These are phyloP conservation scores for Cyclocybe aegerita DNA, from an alignment of 768 basidiomycete genomes.

Conservation along the genomic window DNA sequence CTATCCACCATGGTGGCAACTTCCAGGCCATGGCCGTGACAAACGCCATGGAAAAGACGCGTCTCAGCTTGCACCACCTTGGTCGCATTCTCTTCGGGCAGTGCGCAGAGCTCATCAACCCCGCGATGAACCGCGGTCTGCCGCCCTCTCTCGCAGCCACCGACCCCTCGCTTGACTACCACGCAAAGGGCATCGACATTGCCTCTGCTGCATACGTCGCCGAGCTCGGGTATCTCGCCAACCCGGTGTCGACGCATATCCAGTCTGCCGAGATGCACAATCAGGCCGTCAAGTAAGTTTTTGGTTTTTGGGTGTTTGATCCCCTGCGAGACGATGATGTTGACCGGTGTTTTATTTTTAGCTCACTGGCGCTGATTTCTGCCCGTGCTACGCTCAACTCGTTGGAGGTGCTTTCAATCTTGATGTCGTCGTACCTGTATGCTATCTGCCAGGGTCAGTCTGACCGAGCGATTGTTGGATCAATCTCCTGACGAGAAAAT, in stretches of 20 bases:
- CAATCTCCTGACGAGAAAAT: neutral
- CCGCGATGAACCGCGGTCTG: slow-evolving; percentile 77
- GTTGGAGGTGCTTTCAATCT: slow-evolving; percentile 73
- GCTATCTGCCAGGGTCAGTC: slow-evolving; percentile 59
- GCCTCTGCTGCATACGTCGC: slow-evolving; percentile 78
- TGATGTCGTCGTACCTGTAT: slow-evolving; percentile 77
- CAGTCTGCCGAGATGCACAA: slow-evolving; percentile 93
- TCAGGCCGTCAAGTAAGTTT: slow-evolving; percentile 81
- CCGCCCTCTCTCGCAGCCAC: slow-evolving; percentile 79
- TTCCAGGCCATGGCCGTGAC: slow-evolving; percentile 89
- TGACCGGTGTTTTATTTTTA: slow-evolving; percentile 26
- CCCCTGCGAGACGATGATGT: neutral
- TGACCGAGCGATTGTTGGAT: neutral
- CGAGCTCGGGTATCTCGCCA: slow-evolving; percentile 81
- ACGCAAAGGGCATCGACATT: slow-evolving; percentile 84
- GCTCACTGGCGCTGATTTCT: slow-evolving; percentile 82
- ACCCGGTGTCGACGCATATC: slow-evolving; percentile 81
- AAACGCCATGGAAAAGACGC: slow-evolving; percentile 86
- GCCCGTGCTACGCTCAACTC: slow-evolving; percentile 78
- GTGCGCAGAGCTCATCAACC: slow-evolving; percentile 70
- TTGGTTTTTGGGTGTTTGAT: neutral
- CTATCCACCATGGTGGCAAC: slow-evolving; percentile 81
- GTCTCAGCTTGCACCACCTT: slow-evolving; percentile 66
- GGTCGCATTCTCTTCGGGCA: slow-evolving; percentile 72
- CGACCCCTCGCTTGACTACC: slow-evolving; percentile 81